A percentile compares a stretch with the other conserved stretches of the same genome.
Conservation (phyloP, 2,329 filamentous ascomycete genomes). For the Orbilia javanica region DNA sequence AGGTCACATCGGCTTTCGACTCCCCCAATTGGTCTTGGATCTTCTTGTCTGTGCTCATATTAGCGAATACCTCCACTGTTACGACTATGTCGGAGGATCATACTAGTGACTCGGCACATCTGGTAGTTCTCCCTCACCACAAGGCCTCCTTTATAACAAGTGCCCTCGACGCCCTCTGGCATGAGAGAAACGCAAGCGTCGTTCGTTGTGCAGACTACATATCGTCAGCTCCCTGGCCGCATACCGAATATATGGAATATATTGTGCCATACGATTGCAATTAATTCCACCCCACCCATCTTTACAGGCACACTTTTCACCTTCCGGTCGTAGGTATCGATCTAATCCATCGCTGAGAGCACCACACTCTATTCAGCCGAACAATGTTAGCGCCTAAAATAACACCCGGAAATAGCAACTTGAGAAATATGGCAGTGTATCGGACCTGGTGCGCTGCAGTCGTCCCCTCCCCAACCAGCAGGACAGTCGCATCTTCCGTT, state of each 20-base stretch:
- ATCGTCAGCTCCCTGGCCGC: constrained; percentile 1
- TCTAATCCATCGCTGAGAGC: constrained; percentile 81
- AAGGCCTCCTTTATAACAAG: constrained; percentile 92
- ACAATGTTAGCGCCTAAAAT: constrained; percentile 9
- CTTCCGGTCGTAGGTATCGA: constrained; percentile 76
- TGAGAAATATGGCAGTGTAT: constrained; percentile 23
- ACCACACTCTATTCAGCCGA: constrained; percentile 75
- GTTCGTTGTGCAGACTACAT: constrained; percentile 80
- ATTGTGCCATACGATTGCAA: constrained; percentile 74
- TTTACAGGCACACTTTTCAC: constrained; percentile 82
- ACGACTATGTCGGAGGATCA: constrained; percentile 5
- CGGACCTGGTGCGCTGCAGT: constrained; percentile 85
- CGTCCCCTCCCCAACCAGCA: constrained; percentile 90
- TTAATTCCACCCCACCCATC: constrained; percentile 97
- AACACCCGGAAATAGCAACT: not conserved
- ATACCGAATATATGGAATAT: not conserved
- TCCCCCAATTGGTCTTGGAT: constrained; percentile 88
- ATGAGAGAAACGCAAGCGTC: constrained; percentile 88
- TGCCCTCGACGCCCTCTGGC: constrained; percentile 82
- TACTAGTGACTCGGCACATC: constrained; percentile 92
- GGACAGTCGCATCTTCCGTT: constrained; percentile 95
- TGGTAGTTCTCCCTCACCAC: constrained; percentile 96
- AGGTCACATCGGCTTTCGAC: constrained; percentile 91
- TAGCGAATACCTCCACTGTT: not conserved
- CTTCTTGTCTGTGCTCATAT: constrained; percentile 73